phyloP scores from a whole-genome alignment of 352 stramenopile species.

The Phytophthora melonis region DNA sequence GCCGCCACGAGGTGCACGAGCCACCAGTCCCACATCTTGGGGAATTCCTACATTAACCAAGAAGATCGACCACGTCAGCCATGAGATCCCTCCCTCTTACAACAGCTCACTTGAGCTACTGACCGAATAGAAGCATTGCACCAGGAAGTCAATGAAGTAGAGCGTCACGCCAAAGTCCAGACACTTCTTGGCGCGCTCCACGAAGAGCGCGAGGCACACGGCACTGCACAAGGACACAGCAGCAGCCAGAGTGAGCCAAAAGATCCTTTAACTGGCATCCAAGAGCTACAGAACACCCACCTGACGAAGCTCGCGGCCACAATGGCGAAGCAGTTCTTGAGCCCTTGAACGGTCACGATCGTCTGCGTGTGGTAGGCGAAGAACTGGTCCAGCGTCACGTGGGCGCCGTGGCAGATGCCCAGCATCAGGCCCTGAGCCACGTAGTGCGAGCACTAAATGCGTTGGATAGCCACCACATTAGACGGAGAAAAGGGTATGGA shows the following conservation, averaged over 20 bases:
- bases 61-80: not conserved
- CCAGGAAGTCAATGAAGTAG: conserved; percentile 88
- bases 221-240: conserved; percentile 43
- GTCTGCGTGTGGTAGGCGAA: conserved; percentile 88
- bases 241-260: conserved; percentile 4
- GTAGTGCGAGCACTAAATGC: conserved; percentile 81
- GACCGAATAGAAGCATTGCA: conserved; percentile 88
- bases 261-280: not conserved
- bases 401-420: conserved; percentile 74
- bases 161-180: conserved; percentile 92
- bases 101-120: too few relatives aligned
- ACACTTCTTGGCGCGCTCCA: conserved; percentile 92
- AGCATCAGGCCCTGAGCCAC: conserved; percentile 76
- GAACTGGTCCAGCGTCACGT: conserved; percentile 82
- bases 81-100: too few relatives aligned
- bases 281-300: conserved; percentile 15
- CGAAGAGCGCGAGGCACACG: conserved; percentile 79
- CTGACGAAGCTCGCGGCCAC: conserved; percentile 63
- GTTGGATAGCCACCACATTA: not conserved
- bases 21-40: conserved; percentile 91
- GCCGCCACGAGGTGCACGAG: conserved; percentile 75
- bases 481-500: not conserved
- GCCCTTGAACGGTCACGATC: conserved; percentile 74
- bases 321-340: conserved; percentile 86
- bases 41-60: conserved; percentile 69